Base-by-base conservation (phyloP, 345 rosid species). In the Bruguiera gymnorhiza region DNA sequence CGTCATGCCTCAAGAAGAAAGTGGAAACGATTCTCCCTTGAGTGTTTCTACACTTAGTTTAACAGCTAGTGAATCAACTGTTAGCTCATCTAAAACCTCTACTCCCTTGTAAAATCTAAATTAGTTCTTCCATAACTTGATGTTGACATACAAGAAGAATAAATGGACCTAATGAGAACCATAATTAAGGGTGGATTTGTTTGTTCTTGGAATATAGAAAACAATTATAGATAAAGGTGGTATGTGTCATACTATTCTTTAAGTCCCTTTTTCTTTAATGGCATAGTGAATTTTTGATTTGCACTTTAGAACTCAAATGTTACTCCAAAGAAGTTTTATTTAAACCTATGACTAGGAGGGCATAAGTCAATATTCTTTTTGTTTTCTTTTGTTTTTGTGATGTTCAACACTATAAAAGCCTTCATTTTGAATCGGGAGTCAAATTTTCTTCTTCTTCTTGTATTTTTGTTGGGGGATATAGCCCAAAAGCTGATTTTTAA, bases 1-100 rank as follows among this genome's bases (percentile, higher is more conserved):
- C 2, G 83, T 91, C 19, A 80, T 88, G 53, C 79, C 92, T 5
- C 62, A 65, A 73, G 81, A 78, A 0, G 91, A 84, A 70, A 67
- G 70, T 15, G 84, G 80, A 8, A 89, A 86, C 6, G 88, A 86
- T 71, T 80, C 86, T n/a, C 70, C 83, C 66, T 34, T 70, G 16
- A 64, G 73, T n/a, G 73, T 73, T 39, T 66, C 80, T 4, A 31
- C 79, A 6, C 61, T 81, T 30, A 75, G 79, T 70, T 36, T 79
- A 8, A 68, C 83, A 4, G 37, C 79, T 37, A 82, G 78, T 30
- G 85, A 76, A 36, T 34, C 82, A 5, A 23, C 85, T 4, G 71
- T 69, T 61, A 75, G 81, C 53, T 73, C 83, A 23, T 75, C 88
- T 0, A 88, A 83, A 77, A 61, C 86, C 39, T 74, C 89, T 16